These are phyloP conservation scores for Sanguinoderma infundibulare DNA, from an alignment of 1,284 basidiomycete genomes.

Conservation along the genomic window DNA sequence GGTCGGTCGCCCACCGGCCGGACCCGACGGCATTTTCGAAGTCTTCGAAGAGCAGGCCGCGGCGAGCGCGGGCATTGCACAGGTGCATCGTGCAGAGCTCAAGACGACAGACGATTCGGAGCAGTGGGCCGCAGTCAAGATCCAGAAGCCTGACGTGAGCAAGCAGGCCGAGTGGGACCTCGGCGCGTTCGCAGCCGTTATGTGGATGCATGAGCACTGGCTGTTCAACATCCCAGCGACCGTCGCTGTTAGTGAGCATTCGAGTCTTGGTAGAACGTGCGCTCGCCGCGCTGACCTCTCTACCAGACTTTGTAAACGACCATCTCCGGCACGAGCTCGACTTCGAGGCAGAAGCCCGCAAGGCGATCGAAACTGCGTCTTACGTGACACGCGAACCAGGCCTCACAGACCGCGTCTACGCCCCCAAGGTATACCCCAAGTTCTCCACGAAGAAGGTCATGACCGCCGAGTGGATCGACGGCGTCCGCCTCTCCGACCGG, in stretches of 20 bases:
- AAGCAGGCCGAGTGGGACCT: constrained; percentile 89
- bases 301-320: constrained; percentile 75
- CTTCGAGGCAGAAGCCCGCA: constrained; percentile 76
- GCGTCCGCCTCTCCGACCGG: too few relatives aligned
- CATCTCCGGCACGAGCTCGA: constrained; percentile 85
- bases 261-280: not conserved
- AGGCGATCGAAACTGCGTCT: constrained; percentile 62
- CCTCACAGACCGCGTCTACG: too few relatives aligned
- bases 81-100: constrained; percentile 83
- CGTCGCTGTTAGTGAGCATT: constrained; percentile 66
- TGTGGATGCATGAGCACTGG: constrained; percentile 78
- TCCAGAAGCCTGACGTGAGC: constrained; percentile 88
- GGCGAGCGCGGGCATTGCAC: constrained; percentile 88
- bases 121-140: constrained; percentile 83
- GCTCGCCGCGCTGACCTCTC: not conserved
- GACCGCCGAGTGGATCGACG: constrained; percentile 89
- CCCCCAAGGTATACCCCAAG: constrained; percentile 74
- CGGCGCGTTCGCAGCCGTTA: constrained; percentile 62
- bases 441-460: constrained; percentile 79
- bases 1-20: constrained; percentile 65
- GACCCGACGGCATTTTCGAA: too few relatives aligned
- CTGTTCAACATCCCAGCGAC: constrained; percentile 80
- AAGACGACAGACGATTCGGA: constrained; percentile 45
- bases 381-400: constrained; percentile 68
- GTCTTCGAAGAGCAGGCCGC: too few relatives aligned